Percentiles rank a stretch among this genome's conserved stretches.
These are phyloP conservation scores for Saccharomycopsis oosterbeekiorum DNA, from an alignment of 805 yeast genomes.

Conservation along the genomic window DNA sequence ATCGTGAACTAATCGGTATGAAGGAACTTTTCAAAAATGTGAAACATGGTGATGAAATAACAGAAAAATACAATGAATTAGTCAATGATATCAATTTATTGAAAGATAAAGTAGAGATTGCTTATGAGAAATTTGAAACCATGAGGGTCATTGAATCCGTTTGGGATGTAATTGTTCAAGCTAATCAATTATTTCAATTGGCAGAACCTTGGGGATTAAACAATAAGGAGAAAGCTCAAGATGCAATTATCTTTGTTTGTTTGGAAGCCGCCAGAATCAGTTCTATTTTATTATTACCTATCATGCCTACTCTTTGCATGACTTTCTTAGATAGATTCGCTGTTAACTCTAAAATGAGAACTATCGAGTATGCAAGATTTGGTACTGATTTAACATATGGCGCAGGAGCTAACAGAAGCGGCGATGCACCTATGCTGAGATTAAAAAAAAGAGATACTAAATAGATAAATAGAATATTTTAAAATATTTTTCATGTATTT, in stretches of 20 bases:
- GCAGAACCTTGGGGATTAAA: conserved; percentile 65
- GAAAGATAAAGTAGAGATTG: conserved; percentile 30
- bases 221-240: conserved; percentile 29
- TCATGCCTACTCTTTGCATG: conserved; percentile 57
- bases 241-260: conserved; percentile 50
- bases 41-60: background rate
- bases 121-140: conserved; percentile 40
- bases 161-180: conserved; percentile 48
- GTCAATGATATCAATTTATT: conserved; percentile 28
- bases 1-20: background rate
- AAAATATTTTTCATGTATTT: background rate
- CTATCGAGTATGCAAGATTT: conserved; percentile 34
- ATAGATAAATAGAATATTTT: background rate
- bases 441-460: conserved; percentile 16
- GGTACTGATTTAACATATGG: conserved; percentile 63
- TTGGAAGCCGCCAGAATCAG: conserved; percentile 63
- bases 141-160: conserved; percentile 46
- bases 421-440: conserved; percentile 40
- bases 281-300: conserved; percentile 58
- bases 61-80: conserved; percentile 21
- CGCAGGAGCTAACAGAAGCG: conserved; percentile 38
- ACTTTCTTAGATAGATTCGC: conserved; percentile 52
- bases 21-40: background rate
- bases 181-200: conserved; percentile 59
- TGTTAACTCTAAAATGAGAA: conserved; percentile 37